These are phyloP conservation scores for Tephrocybe sp. DNA, from an alignment of 768 basidiomycete species.

Conservation along the genomic window DNA sequence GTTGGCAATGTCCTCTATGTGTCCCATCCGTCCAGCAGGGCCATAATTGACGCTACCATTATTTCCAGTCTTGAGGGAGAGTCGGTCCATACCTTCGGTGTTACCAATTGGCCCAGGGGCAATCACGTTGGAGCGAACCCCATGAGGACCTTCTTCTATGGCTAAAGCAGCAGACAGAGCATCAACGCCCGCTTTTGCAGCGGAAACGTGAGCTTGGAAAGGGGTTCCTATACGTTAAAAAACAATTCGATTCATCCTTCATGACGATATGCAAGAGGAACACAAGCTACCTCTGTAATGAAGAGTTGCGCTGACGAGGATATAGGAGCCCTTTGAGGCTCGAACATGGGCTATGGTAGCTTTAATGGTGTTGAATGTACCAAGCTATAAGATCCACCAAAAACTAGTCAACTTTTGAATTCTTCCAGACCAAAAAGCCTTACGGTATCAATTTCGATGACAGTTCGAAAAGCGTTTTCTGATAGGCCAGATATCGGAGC, in stretches of 20 bases:
- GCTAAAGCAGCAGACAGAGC: slow-evolving; percentile 84
- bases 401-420: not conserved
- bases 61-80: slow-evolving; percentile 32
- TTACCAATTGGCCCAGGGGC: slow-evolving; percentile 78
- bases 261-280: slow-evolving; percentile 3
- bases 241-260: not conserved
- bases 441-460: slow-evolving; percentile 92
- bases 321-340: slow-evolving; percentile 72
- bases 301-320: slow-evolving; percentile 86
- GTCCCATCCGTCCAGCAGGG: slow-evolving; percentile 53
- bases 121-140: slow-evolving; percentile 88
- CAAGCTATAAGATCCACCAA: slow-evolving; percentile 51
- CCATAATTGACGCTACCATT: slow-evolving; percentile 14
- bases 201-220: slow-evolving; percentile 90
- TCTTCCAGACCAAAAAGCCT: slow-evolving; percentile 17
- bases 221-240: slow-evolving; percentile 52
- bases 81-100: slow-evolving; percentile 51
- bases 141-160: slow-evolving; percentile 91
- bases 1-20: slow-evolving; percentile 64
- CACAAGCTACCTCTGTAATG: slow-evolving; percentile 69
- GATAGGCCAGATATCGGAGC: slow-evolving; percentile 81
- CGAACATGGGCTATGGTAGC: slow-evolving; percentile 79
- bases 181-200: slow-evolving; percentile 94
- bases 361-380: slow-evolving; percentile 93
- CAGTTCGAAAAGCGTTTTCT: slow-evolving; percentile 88